Base-by-base conservation (phyloP, 192 early-diverging fungal species). In the Coemansia sp. region DNA sequence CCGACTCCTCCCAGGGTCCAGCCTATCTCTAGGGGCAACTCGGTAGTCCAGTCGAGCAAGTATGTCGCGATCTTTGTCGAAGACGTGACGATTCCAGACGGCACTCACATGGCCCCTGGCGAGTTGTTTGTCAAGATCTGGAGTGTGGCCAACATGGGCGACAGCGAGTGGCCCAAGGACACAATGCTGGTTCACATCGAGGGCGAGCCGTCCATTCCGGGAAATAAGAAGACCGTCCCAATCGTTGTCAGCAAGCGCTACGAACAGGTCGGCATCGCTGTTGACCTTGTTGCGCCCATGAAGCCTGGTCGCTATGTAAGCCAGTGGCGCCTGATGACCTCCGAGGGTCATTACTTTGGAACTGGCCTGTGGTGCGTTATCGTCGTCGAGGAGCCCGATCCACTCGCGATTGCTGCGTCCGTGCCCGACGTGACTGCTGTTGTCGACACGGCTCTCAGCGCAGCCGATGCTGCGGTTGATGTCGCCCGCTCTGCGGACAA, bases 111-210 rank as follows among this genome's bases (percentile, higher is more conserved):
- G 11, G 74, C 66, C 13, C 78, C 87, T 9, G 80, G 77, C 35
- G 82, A 85, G 29, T 77, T 68, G 53, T 89, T 91, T 68, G 70
- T 86, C 29, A 91, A 91, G 84, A 90, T 89, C 24, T 91, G 90
- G 90, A 87, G 85, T 49, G 79, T 90, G 61, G 76, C 68, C 34
- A 91, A 91, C 69, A 68, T 83, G 65, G 89, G 90, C 40, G 56
- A 68, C 35, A 47, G 22, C 40, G 82, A 84, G 64, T 91, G 90
- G 90, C 89, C 89, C 5, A 62, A 75, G 70, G 82, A 84, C 20
- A 86, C 85, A 8, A 72, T 79, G 52, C 68, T 91, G 7, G 79
- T 83, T 5, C 86, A 79, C 65, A 73, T 83, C 53, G 84, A 83
- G 45, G 90, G 89, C 35, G 76, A 86, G 43, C 75, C 80, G 7